Base-by-base conservation (phyloP, 2,329 filamentous ascomycete genomes). In the Aspergillus chevalieri region DNA sequence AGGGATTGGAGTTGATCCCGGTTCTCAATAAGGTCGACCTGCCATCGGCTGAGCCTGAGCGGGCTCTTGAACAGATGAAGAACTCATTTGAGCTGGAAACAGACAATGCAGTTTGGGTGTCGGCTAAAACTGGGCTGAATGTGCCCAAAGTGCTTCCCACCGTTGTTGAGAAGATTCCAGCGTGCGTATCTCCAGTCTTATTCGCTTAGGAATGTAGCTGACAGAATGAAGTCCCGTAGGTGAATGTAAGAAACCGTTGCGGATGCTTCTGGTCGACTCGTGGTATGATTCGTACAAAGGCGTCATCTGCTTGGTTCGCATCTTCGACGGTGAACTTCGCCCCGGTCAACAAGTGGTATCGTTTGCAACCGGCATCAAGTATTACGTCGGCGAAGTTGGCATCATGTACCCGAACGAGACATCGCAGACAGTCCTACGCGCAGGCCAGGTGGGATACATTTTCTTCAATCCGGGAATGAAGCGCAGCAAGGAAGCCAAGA, bases 391-490 rank as follows among this genome's bases (percentile, higher is more conserved):
- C 12, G 92, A 98, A 68, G 92, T 98, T 0, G 93, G 93, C 33
- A 96, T 98, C 56, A 93, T 96, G 80, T 89, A 97, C 63, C 93
- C 93, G 0, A 78, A 88, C 41, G 88, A 91, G 62, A 92, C 87
- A 0, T 82, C 91, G 0, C 90, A 95, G 69, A 83, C 79, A 1
- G 76, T 83, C 6, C 76, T 98, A 47, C 84, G 90, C 3, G 92
- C 93, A 0, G 93, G 93, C 1, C 93, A 98, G 70, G 89, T 98
- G 2, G 93, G 93, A 46, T 98, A 98, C 65, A 84, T 98, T 39
- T 90, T 86, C 72, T 97, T 98, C 77, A 98, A 96, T 64, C 93
- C 93, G 0, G 93, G 92, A 48, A 98, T 98, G 93, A 97, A 97
- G 75, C 84, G 82, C 58, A 95, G 91, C 50, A 86, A 95, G 66